These are phyloP conservation scores for Helicocarpus griseus DNA, from an alignment of 2,329 filamentous ascomycete species.

Conservation along the genomic window DNA sequence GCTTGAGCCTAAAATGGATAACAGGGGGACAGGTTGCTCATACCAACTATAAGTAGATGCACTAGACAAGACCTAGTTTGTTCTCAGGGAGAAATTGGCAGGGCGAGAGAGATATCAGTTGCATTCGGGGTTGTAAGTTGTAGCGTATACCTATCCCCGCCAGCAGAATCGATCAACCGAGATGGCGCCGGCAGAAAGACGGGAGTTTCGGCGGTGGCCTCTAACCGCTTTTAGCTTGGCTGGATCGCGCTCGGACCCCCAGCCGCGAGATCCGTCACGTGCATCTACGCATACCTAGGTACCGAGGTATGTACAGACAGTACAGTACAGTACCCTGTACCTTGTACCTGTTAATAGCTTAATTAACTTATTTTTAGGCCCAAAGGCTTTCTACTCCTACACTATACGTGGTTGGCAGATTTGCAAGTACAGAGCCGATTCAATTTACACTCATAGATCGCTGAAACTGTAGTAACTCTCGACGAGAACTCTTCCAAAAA, in stretches of 20 bases:
- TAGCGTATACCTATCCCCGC: background rate
- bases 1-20: background rate
- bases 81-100: background rate
- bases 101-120: background rate
- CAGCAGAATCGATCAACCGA: background rate
- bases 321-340: too few relatives aligned
- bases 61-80: background rate
- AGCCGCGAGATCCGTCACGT: background rate
- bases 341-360: background rate
- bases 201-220: slow-evolving; percentile 7
- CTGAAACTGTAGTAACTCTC: too few relatives aligned
- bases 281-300: too few relatives aligned
- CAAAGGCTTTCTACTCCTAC: too few relatives aligned
- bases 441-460: too few relatives aligned
- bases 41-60: background rate
- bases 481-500: too few relatives aligned
- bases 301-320: too few relatives aligned
- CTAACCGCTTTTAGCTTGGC: too few relatives aligned
- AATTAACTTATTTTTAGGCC: too few relatives aligned
- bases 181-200: background rate
- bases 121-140: background rate
- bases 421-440: too few relatives aligned
- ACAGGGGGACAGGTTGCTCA: background rate
- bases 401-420: too few relatives aligned
- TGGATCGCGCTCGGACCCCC: background rate